Conservation (phyloP, 352 stramenopile genomes). For the Discostella stelligera region DNA sequence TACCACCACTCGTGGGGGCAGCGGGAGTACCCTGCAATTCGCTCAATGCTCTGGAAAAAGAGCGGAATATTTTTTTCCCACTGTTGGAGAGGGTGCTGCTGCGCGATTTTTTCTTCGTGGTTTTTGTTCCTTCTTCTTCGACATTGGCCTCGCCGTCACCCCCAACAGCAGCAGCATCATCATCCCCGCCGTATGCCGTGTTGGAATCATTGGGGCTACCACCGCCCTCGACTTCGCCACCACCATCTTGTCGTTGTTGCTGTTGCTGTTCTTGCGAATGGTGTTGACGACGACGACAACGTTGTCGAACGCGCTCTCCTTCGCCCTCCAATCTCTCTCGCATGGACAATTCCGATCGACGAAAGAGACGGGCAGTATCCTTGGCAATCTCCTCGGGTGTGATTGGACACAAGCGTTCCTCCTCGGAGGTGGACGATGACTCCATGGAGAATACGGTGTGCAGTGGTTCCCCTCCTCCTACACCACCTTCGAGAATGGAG, state of each 20-base stretch:
- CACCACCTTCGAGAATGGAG: neutral
- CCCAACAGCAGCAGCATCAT: neutral
- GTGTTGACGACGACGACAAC: neutral
- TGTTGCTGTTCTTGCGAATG: neutral
- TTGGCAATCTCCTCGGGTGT: conserved; percentile 29
- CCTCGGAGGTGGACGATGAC: neutral
- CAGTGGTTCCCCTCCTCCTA: neutral
- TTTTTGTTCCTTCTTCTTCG: neutral
- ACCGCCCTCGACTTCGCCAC: neutral
- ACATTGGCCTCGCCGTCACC: neutral
- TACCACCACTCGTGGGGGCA: neutral
- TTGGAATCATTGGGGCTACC: neutral
- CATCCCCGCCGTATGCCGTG: neutral
- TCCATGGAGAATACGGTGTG: conserved; percentile 11
- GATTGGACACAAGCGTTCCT: conserved; percentile 3
- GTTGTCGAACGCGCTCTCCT: neutral
- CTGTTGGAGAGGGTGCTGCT: neutral
- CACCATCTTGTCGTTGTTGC: neutral
- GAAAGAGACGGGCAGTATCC: conserved; percentile 49
- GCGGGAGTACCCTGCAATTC: conserved; percentile 11
- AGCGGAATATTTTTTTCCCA: conserved; percentile 8
- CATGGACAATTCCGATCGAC: conserved; percentile 25
- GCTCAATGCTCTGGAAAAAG: conserved; percentile 8
- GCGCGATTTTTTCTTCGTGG: neutral
- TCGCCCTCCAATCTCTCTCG: conserved; percentile 17